Base-by-base conservation (phyloP, 2,329 filamentous ascomycete genomes). In the Chaetomium globosum region DNA sequence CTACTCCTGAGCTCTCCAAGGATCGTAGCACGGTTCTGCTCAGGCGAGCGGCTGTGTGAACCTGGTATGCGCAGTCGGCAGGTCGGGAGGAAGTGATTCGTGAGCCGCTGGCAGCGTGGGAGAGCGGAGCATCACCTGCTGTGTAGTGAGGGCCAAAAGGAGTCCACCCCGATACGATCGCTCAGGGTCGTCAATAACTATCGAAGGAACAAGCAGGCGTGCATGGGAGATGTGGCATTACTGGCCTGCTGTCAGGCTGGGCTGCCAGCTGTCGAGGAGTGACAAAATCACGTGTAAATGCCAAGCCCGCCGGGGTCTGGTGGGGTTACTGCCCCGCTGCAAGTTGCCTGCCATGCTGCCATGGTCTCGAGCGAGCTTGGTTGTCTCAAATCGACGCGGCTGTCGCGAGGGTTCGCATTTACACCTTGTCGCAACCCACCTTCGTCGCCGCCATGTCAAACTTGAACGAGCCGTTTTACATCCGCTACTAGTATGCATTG, bases 401-500 rank as follows among this genome's bases (percentile, higher is more conserved):
- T 59, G 65, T 63, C 64, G 63, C 48, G 57, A 68, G 52, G 67
- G 65, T 69, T 69, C 67, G 59, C 62, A 59, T 64, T 57, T 16
- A 43, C 39, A 43, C 59, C 52, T 51, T 58, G 66, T 53, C 64
- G 48, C 67, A 69, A 71, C 71, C 71, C 81, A 74, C 65, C 91
- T 88, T 7, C 84, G 71, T 82, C 85, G 79, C 56, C 69, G 72
- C 73, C 66, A 93, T 90, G 85, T 82, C 90, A 72, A 83, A 85
- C 65, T 78, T 83, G 72, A 90, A 85, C 77, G 93, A 97, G 73
- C 89, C 90, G 8, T 98, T 99, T 77, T 99, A 99, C 75, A 81
- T 99, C 71, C 89, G 95, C 74, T 99, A 99, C 84, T 99, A 99
- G 94, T 97, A 87, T 77, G 90, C 77, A 43, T 19, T 8, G 4